Conservation (phyloP, 768 basidiomycete genomes). For the Lactarius hengduanensis region DNA sequence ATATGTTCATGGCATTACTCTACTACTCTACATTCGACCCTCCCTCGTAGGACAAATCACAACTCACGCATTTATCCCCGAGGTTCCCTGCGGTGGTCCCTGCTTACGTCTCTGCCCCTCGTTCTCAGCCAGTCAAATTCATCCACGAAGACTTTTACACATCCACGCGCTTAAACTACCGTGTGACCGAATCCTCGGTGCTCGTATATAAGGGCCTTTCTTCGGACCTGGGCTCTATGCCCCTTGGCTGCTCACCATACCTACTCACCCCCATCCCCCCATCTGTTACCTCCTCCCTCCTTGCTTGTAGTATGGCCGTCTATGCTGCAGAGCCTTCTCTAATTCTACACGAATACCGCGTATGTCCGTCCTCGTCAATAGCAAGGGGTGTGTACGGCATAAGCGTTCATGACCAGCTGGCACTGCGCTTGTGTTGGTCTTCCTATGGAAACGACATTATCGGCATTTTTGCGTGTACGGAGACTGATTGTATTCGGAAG, state of each 20-base stretch:
- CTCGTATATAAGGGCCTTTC: background rate
- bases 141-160: background rate
- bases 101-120: background rate
- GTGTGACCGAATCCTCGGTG: background rate
- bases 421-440: too few species aligned
- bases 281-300: background rate
- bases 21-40: too few species aligned
- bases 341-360: background rate
- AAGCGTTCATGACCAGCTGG: background rate
- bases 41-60: background rate
- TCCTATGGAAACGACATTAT: too few species aligned
- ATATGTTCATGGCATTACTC: background rate
- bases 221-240: background rate
- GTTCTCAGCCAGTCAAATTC: background rate
- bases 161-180: background rate
- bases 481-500: too few species aligned
- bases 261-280: background rate
- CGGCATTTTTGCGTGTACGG: background rate
- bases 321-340: background rate
- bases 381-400: background rate
- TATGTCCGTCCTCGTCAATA: background rate
- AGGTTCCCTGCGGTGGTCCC: background rate
- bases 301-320: background rate
- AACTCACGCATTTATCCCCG: background rate
- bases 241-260: conserved; percentile 6